A percentile compares a stretch with the other conserved stretches of the same genome.
phyloP scores from a whole-genome alignment of 108 stramenopile genomes.

The Epithemia pelagica region DNA sequence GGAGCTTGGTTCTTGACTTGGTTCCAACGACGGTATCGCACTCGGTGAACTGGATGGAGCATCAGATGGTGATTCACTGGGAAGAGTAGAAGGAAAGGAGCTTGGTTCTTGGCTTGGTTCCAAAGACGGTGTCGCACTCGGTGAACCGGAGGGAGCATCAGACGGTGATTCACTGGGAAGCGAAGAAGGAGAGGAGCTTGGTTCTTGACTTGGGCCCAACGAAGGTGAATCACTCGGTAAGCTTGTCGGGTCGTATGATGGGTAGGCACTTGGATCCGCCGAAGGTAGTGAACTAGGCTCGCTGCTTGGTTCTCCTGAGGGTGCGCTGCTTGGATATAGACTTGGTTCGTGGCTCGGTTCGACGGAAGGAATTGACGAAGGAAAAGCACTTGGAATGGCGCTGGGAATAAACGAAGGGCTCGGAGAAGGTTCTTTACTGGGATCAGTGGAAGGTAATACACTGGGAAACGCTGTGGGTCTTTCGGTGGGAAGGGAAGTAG shows the following conservation, averaged over 20 bases:
- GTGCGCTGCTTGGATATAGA: neutral
- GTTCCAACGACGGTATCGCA: neutral
- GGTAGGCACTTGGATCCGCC: too few species aligned
- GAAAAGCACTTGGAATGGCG: neutral
- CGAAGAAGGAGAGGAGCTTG: neutral
- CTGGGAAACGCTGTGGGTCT: neutral
- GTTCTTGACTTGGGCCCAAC: too few species aligned
- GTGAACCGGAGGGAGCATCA: constrained; percentile 1
- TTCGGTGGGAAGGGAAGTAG: neutral
- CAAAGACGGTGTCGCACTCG: neutral
- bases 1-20: constrained; percentile 2
- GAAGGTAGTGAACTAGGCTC: neutral
- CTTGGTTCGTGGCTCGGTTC: too few species aligned
- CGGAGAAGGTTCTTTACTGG: neutral
- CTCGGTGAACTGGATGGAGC: neutral
- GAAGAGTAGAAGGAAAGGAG: neutral
- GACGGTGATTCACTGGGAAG: neutral
- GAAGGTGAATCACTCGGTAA: too few species aligned
- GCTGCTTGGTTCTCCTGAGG: neutral
- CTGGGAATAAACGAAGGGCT: neutral
- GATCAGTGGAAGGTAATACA: neutral
- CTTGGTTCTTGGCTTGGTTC: neutral
- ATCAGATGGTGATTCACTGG: neutral
- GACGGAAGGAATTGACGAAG: too few species aligned
- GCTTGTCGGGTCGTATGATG: too few species aligned